Evolutionary conservation across 768 basidiomycete genomes (phyloP).

Genomic region (Fomitopsis serialis): DNA sequence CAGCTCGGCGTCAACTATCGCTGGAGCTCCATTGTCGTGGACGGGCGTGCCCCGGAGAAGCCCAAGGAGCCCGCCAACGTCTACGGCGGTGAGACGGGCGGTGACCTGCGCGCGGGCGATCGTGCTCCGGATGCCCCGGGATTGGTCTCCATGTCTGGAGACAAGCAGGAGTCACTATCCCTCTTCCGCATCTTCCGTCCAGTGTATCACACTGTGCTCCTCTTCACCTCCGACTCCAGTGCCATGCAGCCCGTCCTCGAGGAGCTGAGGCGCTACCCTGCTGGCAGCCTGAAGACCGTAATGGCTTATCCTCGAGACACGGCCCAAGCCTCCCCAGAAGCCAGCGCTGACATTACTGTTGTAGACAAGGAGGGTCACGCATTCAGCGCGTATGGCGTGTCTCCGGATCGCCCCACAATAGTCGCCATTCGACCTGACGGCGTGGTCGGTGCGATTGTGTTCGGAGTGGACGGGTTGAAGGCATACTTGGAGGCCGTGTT

Average conservation of each 20-base stretch:
- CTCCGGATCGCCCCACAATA: background rate
- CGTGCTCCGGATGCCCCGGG: constrained; percentile 40
- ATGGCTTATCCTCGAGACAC: background rate
- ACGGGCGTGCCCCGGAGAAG: background rate
- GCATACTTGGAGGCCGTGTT: background rate
- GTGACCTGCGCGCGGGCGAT: constrained; percentile 36
- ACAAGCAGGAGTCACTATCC: background rate
- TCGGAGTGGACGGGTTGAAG: background rate
- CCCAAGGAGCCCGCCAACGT: constrained; percentile 1
- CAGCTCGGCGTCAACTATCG: constrained; percentile 52
- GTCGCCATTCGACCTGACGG: constrained; percentile 2
- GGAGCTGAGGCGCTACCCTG: background rate
- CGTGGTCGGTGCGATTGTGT: constrained; percentile 1
- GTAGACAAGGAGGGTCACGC: constrained; percentile 8
- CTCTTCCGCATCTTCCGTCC: constrained; percentile 7
- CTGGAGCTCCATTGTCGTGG: constrained; percentile 37
- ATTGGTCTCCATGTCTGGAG: constrained; percentile 9
- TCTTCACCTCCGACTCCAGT: background rate
- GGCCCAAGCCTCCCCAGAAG: background rate
- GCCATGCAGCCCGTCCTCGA: background rate
- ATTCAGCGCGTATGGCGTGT: constrained; percentile 1
- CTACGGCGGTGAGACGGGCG: constrained; percentile 12
- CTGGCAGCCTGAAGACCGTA: background rate
- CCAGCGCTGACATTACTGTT: background rate
- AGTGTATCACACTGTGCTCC: constrained; percentile 3